These are phyloP conservation scores for Aspergillus proliferans DNA, from an alignment of 2,329 filamentous ascomycete species.

Conservation along the genomic window DNA sequence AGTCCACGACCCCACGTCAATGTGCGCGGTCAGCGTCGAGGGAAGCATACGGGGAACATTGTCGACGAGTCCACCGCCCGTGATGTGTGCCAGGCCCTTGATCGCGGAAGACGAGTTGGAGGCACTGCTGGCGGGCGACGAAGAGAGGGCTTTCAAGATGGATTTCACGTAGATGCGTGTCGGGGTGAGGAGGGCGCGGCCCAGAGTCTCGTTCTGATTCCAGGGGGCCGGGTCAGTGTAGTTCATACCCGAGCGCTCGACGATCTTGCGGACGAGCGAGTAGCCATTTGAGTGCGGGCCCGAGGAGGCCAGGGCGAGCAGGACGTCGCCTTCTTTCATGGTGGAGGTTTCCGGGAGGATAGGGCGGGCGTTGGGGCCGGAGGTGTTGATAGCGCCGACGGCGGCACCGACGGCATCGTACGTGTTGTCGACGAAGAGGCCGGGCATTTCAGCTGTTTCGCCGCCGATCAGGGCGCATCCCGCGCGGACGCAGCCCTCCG, in stretches of 20 bases:
- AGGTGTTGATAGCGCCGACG: slow-evolving; percentile 66
- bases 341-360: slow-evolving; percentile 68
- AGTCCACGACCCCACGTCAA: slow-evolving; percentile 71
- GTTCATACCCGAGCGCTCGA: slow-evolving; percentile 63
- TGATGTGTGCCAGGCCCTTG: slow-evolving; percentile 95
- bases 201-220: slow-evolving; percentile 63
- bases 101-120: slow-evolving; percentile 52
- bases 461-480: slow-evolving; percentile 91
- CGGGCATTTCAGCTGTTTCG: slow-evolving; percentile 97
- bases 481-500: slow-evolving; percentile 75
- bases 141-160: slow-evolving; percentile 59
- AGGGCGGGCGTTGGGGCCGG: slow-evolving; percentile 47
- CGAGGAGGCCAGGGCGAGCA: slow-evolving; percentile 77
- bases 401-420: slow-evolving; percentile 92
- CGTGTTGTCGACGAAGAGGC: slow-evolving; percentile 79
- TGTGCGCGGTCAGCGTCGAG: slow-evolving; percentile 65
- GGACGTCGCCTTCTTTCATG: slow-evolving; percentile 77
- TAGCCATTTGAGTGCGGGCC: slow-evolving; percentile 96
- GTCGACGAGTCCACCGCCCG: slow-evolving; percentile 84
- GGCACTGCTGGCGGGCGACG: slow-evolving; percentile 46
- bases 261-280: slow-evolving; percentile 87
- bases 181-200: slow-evolving; percentile 74
- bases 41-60: slow-evolving; percentile 95
- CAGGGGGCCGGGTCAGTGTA: slow-evolving; percentile 75
- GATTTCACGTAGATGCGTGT: slow-evolving; percentile 91